Evolutionary conservation across 495 filamentous ascomycete genomes (phyloP).

Genomic region (Penicillium cosmopolitanum): DNA sequence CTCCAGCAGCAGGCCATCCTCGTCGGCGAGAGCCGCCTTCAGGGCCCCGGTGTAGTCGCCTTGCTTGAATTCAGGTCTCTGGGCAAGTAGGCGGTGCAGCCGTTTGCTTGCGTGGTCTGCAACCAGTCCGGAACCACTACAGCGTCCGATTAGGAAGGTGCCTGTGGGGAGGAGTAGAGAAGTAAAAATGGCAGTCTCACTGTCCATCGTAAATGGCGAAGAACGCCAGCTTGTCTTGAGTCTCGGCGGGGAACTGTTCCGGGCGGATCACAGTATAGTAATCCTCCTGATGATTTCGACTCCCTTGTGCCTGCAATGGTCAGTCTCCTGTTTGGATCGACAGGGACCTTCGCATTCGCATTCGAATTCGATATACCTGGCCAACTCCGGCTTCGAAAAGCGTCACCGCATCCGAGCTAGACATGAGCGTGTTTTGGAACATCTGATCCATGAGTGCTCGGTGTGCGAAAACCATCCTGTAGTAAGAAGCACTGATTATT

Average conservation of each 20-base stretch:
- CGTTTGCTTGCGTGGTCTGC: constrained; percentile 39
- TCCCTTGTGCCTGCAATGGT: constrained; percentile 34
- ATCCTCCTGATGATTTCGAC: constrained; percentile 39
- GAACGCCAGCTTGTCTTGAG: constrained; percentile 39
- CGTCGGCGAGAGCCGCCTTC: constrained; percentile 41
- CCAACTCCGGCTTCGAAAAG: constrained; percentile 41
- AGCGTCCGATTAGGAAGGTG: constrained; percentile 10
- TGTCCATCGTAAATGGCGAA: constrained; percentile 50
- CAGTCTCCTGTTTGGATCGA: background rate
- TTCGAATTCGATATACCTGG: constrained; percentile 25
- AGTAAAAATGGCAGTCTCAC: constrained; percentile 28
- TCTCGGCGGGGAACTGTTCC: constrained; percentile 34
- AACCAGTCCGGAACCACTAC: constrained; percentile 40
- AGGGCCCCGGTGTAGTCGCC: constrained; percentile 40
- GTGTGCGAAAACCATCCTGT: constrained; percentile 23
- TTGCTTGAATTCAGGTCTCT: constrained; percentile 36
- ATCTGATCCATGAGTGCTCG: constrained; percentile 26
- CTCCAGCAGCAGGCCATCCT: constrained; percentile 38
- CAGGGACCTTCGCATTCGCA: background rate
- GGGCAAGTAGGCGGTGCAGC: constrained; percentile 32
- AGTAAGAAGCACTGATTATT: background rate
- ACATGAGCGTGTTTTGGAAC: constrained; percentile 31
- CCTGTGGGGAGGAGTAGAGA: background rate
- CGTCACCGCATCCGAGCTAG: constrained; percentile 29
- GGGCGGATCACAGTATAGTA: constrained; percentile 34